Conservation (phyloP, 1,139 yeast genomes). For the Geotrichum fermentans region DNA sequence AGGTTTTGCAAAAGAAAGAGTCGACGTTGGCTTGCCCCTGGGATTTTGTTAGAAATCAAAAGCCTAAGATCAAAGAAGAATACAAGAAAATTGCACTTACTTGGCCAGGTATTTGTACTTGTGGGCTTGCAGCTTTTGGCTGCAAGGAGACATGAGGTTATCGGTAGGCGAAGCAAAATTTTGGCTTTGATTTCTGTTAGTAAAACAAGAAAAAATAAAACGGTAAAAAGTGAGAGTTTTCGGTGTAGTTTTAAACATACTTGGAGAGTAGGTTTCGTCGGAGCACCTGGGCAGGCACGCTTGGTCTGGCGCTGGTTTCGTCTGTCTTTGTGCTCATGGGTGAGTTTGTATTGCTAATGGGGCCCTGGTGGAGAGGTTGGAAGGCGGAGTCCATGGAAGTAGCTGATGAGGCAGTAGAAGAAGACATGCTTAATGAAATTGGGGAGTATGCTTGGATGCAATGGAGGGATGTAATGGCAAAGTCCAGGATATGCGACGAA, state of each 20-base stretch:
- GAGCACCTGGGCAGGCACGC: constrained; percentile 7
- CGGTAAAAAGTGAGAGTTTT: background rate
- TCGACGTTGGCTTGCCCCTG: constrained; percentile 7
- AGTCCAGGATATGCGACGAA: too few relatives aligned
- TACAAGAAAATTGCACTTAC: constrained; percentile 19
- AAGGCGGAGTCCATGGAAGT: constrained; percentile 8
- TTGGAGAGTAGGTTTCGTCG: constrained; percentile 10
- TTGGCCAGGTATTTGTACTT: constrained; percentile 41
- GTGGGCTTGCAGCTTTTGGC: constrained; percentile 50
- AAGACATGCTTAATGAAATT: too few relatives aligned
- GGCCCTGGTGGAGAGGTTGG: constrained; percentile 11
- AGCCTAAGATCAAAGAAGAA: too few relatives aligned
- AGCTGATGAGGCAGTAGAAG: constrained; percentile 1
- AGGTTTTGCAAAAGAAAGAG: constrained; percentile 4
- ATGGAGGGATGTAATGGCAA: too few relatives aligned
- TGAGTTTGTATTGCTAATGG: constrained; percentile 4
- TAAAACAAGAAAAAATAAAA: background rate
- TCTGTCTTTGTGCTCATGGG: background rate
- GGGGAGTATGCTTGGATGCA: too few relatives aligned
- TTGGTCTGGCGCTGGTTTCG: background rate
- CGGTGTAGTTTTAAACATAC: background rate
- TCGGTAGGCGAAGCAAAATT: constrained; percentile 54
- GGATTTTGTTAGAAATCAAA: background rate
- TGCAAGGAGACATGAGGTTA: constrained; percentile 52
- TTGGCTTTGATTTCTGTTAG: too few relatives aligned